phyloP scores from a whole-genome alignment of 345 rosid species.

The Eucalyptus polybractea region DNA sequence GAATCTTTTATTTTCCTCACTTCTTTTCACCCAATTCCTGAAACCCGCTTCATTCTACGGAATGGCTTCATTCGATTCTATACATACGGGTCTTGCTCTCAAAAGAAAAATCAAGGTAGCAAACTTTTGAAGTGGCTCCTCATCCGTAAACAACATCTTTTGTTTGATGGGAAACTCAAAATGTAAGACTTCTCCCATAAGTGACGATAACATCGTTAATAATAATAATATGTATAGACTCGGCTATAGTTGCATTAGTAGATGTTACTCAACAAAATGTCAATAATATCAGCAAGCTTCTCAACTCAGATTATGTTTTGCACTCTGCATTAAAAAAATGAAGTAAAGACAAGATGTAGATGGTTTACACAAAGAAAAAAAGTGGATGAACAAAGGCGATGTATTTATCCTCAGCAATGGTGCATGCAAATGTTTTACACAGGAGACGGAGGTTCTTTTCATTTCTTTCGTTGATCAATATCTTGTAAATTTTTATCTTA shows the following conservation, averaged over 20 bases:
- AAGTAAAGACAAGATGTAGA: fast-evolving
- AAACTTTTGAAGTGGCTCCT: not conserved
- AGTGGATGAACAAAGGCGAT: not conserved
- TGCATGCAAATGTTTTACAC: too few species aligned
- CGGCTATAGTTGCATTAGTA: not conserved
- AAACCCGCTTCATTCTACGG: not conserved
- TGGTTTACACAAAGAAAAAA: not conserved
- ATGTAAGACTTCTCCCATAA: too few species aligned
- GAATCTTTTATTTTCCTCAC: not conserved
- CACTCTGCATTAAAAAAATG: not conserved
- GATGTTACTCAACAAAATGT: not conserved
- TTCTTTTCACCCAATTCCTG: not conserved
- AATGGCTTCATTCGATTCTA: not conserved
- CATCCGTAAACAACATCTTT: fast-evolving
- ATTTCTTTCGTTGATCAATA: too few species aligned
- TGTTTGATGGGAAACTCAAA: not conserved
- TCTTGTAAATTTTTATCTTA: too few species aligned
- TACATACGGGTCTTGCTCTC: not conserved
- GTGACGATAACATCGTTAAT: fast-evolving
- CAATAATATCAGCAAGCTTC: not conserved
- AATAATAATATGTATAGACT: too few species aligned
- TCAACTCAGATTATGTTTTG: not conserved
- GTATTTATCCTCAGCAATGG: too few species aligned
- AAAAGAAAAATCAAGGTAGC: too few species aligned
- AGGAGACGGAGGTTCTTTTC: too few species aligned